phyloP scores from a whole-genome alignment of 2,329 filamentous ascomycete genomes.

The Cladosporium oxysporum region DNA sequence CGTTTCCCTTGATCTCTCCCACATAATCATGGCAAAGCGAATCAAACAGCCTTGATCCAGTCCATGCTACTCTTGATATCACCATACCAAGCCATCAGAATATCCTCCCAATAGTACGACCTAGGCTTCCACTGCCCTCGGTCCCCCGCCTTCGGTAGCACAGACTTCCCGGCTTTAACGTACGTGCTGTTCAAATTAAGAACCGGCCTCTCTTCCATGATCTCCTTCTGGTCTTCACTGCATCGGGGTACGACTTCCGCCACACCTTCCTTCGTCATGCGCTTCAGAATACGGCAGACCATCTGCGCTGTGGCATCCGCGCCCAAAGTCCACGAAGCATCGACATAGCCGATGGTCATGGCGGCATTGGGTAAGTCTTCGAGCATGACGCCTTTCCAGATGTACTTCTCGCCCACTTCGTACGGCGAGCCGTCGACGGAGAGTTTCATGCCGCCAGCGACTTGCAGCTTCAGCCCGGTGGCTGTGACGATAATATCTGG shows the following conservation, averaged over 20 bases:
- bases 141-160: slow-evolving; percentile 52
- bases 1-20: neutral
- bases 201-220: slow-evolving; percentile 43
- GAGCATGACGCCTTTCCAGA: slow-evolving; percentile 64
- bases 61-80: slow-evolving; percentile 45
- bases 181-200: slow-evolving; percentile 56
- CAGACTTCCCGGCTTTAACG: slow-evolving; percentile 44
- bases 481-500: slow-evolving; percentile 67
- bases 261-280: slow-evolving; percentile 50
- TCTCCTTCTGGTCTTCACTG: slow-evolving; percentile 40
- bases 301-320: slow-evolving; percentile 57
- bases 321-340: slow-evolving; percentile 64
- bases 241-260: slow-evolving; percentile 47
- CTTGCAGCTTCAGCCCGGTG: slow-evolving; percentile 59
- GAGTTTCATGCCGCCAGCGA: slow-evolving; percentile 54
- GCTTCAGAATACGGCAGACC: slow-evolving; percentile 53
- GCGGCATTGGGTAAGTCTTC: slow-evolving; percentile 63
- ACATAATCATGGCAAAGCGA: neutral
- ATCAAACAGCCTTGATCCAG: slow-evolving; percentile 31
- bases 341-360: slow-evolving; percentile 61
- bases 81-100: slow-evolving; percentile 45
- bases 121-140: slow-evolving; percentile 47
- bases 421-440: slow-evolving; percentile 53
- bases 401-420: slow-evolving; percentile 52
- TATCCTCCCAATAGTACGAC: slow-evolving; percentile 48